Base-by-base conservation (phyloP, 2,329 filamentous ascomycete genomes). In the Celoporthe dispersa region DNA sequence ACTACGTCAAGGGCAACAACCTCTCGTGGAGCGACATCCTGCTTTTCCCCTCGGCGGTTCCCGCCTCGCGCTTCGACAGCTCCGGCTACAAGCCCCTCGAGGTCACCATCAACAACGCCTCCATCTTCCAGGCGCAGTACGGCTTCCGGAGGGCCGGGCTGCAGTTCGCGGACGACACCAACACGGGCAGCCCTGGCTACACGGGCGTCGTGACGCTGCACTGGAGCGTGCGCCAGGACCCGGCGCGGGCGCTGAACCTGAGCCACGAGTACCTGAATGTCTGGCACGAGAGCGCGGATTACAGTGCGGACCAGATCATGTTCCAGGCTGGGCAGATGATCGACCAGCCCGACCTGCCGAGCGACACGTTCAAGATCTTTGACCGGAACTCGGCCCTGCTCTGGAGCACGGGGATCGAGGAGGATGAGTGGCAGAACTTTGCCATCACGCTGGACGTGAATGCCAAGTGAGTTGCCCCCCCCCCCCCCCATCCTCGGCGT, bases 341-440 rank as follows among this genome's bases (percentile, higher is more conserved):
- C 63, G 82, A 81, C 70, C 76, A 78, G 72, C 73, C 76, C 5
- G 73, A 77, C 57, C 74, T 77, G 71, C 73, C 80, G 63, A 76
- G 78, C 74, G 77, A 81, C 75, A 81, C 78, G n/a, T 83, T 79
- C 76, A 83, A 83, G 77, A 74, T 83, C 53, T 75, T 83, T 25
- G 77, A 81, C 75, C 78, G 81, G 1, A 72, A 79, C 67, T 81
- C 80, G 75, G 76, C 75, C 61, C 74, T 80, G 75, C 75, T 83
- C 53, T 83, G 80, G 80, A 80, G 78, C 35, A 81, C 79, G 16
- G 76, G 79, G 6, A 77, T 88, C 60, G 81, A 84, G 55, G 74
- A 77, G 37, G 79, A 77, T 44, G 80, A 81, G 25, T 90, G 87
- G 87, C 87, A 90, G 76, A 90, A 90, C 78, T 90, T 89, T 80